Percentiles rank a stretch among this genome's conserved stretches.
phyloP scores from a whole-genome alignment of 2,329 filamentous ascomycete species.

The Penicillium sp. region DNA sequence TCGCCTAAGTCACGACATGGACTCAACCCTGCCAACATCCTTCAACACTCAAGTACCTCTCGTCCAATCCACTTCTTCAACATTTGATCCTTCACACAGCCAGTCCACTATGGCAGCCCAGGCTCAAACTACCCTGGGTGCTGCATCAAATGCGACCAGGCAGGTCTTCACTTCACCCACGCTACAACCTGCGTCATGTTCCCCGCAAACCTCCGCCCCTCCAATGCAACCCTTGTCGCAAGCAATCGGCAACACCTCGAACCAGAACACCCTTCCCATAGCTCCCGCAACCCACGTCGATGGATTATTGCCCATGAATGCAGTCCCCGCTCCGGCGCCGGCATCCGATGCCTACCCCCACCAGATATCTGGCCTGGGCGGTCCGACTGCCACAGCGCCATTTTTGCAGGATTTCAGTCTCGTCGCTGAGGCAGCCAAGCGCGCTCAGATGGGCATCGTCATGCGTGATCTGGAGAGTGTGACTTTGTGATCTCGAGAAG shows the following conservation, averaged over 20 bases:
- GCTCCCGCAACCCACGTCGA: slow-evolving; percentile 15
- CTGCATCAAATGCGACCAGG: slow-evolving; percentile 12
- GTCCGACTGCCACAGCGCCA: slow-evolving; percentile 49
- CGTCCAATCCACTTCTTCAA: slow-evolving; percentile 12
- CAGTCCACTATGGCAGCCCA: slow-evolving; percentile 11
- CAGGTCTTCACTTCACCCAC: slow-evolving; percentile 18
- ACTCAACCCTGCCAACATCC: slow-evolving; percentile 17
- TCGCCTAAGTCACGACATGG: slow-evolving; percentile 14
- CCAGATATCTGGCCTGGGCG: slow-evolving; percentile 29
- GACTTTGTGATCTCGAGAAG: slow-evolving; percentile 30
- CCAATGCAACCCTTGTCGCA: slow-evolving; percentile 19
- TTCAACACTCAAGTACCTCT: slow-evolving; percentile 17
- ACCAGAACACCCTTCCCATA: slow-evolving; percentile 7
- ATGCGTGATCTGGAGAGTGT: slow-evolving; percentile 72
- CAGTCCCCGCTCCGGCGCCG: slow-evolving; percentile 8
- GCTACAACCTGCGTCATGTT: slow-evolving; percentile 15
- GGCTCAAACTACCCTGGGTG: slow-evolving; percentile 11
- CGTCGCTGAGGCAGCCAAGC: slow-evolving; percentile 87
- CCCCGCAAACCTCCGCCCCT: slow-evolving; percentile 15
- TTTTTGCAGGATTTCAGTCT: slow-evolving; percentile 81
- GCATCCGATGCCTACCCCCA: slow-evolving; percentile 24
- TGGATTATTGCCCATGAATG: slow-evolving; percentile 11
- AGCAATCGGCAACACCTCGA: slow-evolving; percentile 8
- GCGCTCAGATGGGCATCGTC: slow-evolving; percentile 85
- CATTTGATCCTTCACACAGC: slow-evolving; percentile 11